Evolutionary conservation across 345 rosid genomes (phyloP).

Genomic region (Heritiera fomes): DNA sequence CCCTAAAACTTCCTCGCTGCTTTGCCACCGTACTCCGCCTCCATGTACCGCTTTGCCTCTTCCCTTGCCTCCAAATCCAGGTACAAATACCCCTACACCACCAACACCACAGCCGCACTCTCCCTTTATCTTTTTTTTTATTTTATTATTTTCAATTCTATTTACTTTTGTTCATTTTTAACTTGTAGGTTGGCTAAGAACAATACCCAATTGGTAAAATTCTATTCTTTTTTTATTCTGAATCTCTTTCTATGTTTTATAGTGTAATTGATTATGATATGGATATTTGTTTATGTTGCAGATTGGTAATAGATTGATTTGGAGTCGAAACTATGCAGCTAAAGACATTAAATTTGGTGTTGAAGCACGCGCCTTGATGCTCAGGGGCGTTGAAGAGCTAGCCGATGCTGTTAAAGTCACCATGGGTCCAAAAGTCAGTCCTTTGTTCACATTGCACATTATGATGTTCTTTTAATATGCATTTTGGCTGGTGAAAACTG

Average conservation of each 20-base stretch:
- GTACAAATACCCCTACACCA: slow-evolving; percentile 13
- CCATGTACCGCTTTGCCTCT: slow-evolving; percentile 46
- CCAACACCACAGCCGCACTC: too few relatives aligned
- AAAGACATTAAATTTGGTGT: slow-evolving; percentile 65
- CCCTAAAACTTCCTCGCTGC: not conserved
- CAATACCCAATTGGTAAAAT: slow-evolving; percentile 29
- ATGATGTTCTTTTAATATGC: not conserved
- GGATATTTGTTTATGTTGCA: not conserved
- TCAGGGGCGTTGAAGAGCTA: slow-evolving; percentile 65
- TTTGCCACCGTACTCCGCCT: not conserved
- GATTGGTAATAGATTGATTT: slow-evolving; percentile 41
- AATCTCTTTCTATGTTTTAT: not conserved
- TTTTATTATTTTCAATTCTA: not conserved
- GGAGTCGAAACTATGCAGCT: slow-evolving; percentile 63
- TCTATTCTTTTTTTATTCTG: not conserved
- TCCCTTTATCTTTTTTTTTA: too few relatives aligned
- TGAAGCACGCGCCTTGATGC: slow-evolving; percentile 71
- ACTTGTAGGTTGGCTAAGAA: slow-evolving; percentile 33
- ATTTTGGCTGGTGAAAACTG: not conserved
- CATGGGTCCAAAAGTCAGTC: slow-evolving; percentile 71
- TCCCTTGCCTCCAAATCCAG: slow-evolving; percentile 47
- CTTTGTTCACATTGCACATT: not conserved
- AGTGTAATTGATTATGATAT: not conserved
- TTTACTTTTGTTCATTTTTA: not conserved
- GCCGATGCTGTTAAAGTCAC: slow-evolving; percentile 72